phyloP scores from a whole-genome alignment of 768 basidiomycete genomes.

The Boletus rubropictus region DNA sequence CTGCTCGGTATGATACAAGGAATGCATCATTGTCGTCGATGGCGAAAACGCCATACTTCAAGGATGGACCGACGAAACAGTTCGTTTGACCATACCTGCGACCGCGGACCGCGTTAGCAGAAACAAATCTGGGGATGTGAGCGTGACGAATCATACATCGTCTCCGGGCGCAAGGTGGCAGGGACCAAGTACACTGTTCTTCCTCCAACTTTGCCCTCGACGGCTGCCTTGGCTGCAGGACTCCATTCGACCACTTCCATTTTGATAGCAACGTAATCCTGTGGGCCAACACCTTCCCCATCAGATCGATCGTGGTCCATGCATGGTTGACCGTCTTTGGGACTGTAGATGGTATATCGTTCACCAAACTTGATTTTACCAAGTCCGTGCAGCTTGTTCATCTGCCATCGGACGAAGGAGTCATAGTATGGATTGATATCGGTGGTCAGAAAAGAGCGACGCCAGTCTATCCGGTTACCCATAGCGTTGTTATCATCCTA shows the following conservation, averaged over 20 bases:
- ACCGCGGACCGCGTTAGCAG: conserved; percentile 1
- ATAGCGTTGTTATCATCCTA: conserved; percentile 74
- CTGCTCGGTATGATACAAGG: conserved; percentile 82
- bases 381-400: conserved; percentile 81
- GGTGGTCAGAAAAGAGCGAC: conserved; percentile 89
- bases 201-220: conserved; percentile 65
- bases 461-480: conserved; percentile 98
- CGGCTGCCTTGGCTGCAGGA: conserved; percentile 52
- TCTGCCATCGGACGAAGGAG: conserved; percentile 95
- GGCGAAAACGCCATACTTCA: conserved; percentile 93
- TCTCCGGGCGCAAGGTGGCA: conserved; percentile 93
- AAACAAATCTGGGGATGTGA: neutral
- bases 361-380: conserved; percentile 98
- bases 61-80: conserved; percentile 85
- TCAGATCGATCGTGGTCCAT: conserved; percentile 99
- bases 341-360: conserved; percentile 97
- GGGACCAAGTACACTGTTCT: conserved; percentile 91
- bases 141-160: conserved; percentile 57
- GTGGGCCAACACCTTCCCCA: conserved; percentile 91
- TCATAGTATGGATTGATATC: conserved; percentile 97
- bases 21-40: conserved; percentile 83
- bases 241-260: conserved; percentile 91
- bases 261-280: conserved; percentile 92
- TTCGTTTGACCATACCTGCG: conserved; percentile 95
- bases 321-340: conserved; percentile 97